These are phyloP conservation scores for Madurella mycetomatis DNA, from an alignment of 2,329 filamentous ascomycete genomes.

Conservation along the genomic window DNA sequence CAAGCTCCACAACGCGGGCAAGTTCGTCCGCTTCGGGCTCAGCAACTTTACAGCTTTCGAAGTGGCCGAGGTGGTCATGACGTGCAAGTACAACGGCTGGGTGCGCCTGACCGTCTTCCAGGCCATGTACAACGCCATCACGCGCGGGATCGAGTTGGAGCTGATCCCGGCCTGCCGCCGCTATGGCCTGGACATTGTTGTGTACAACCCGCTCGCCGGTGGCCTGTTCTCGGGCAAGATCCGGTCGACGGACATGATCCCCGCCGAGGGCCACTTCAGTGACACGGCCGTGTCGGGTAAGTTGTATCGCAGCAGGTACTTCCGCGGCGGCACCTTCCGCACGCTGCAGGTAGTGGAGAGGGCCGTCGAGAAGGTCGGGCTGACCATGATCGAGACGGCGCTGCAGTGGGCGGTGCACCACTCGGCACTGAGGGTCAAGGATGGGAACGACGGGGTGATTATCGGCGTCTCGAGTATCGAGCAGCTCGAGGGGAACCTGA, in stretches of 20 bases:
- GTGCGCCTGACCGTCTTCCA: conserved; percentile 70
- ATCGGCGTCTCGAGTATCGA: conserved; percentile 46
- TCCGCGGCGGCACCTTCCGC: conserved; percentile 52
- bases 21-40: conserved; percentile 66
- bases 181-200: conserved; percentile 64
- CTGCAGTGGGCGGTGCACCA: conserved; percentile 67
- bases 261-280: conserved; percentile 29
- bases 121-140: conserved; percentile 63
- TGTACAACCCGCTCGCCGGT: conserved; percentile 69
- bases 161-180: conserved; percentile 60
- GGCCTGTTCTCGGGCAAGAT: conserved; percentile 64
- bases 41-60: conserved; percentile 73
- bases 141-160: conserved; percentile 54
- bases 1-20: conserved; percentile 64
- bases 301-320: conserved; percentile 60
- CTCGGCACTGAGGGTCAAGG: conserved; percentile 43
- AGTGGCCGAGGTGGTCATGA: conserved; percentile 67
- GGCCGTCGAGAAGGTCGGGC: conserved; percentile 57
- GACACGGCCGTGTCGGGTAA: conserved; percentile 34
- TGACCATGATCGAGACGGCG: conserved; percentile 63
- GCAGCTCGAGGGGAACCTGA: conserved; percentile 48
- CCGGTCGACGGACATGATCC: conserved; percentile 26
- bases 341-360: conserved; percentile 61
- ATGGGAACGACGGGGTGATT: conserved; percentile 43
- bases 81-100: conserved; percentile 64